Conservation (phyloP, 192 early-diverging fungal species). For the Linnemannia zychae region DNA sequence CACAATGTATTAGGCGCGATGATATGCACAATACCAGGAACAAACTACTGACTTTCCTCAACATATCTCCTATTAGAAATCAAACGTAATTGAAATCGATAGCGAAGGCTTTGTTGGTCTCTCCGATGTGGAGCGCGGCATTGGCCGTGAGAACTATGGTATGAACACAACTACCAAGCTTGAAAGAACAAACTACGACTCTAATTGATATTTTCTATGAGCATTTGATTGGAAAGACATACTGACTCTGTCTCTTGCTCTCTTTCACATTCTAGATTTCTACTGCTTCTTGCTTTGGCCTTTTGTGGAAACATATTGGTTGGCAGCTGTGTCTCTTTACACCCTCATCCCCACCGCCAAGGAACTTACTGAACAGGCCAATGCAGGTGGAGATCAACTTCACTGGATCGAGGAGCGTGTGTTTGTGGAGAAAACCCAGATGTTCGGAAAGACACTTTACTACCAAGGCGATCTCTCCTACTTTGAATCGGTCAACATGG, state of each 20-base stretch:
- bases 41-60: no score
- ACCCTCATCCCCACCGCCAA: conserved; percentile 42
- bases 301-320: conserved; percentile 92
- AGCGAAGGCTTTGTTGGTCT: conserved; percentile 64
- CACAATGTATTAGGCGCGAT: not conserved
- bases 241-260: not conserved
- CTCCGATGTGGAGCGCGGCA: conserved; percentile 63
- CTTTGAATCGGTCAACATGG: conserved; percentile 89
- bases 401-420: conserved; percentile 80
- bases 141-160: conserved; percentile 76
- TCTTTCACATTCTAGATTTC: conserved; percentile 71
- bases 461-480: conserved; percentile 83
- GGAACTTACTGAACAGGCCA: not conserved
- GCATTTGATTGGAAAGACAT: not conserved
- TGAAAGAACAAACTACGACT: not conserved
- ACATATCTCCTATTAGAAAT: conserved; percentile 33
- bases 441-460: conserved; percentile 87
- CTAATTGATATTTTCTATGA: no score
- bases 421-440: conserved; percentile 77
- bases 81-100: conserved; percentile 63
- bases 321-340: conserved; percentile 71
- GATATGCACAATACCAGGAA: not conserved
- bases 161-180: conserved; percentile 1
- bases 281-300: conserved; percentile 90
- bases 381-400: conserved; percentile 54